Base-by-base conservation (phyloP, 208 protist species). In the Endotrypanum monterogeii region DNA sequence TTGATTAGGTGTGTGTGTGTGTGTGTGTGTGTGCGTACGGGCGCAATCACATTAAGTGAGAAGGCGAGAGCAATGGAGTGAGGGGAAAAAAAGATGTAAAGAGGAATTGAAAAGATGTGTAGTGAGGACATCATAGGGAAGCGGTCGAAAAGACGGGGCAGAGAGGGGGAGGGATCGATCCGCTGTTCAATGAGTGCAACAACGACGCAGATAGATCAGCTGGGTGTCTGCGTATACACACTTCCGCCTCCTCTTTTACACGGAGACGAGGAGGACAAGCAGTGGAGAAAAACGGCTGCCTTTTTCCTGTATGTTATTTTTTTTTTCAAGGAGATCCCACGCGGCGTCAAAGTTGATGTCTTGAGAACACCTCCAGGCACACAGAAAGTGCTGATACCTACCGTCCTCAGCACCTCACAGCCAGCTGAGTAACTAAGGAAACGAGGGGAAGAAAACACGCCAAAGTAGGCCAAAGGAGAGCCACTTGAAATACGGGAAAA, bases 91-190 rank as follows among this genome's bases (percentile, higher is more conserved):
- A 11, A 56, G 44, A 28, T 28, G 48, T 35, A 32, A 23, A 55
- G 25, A 23, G 55, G 11, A 9, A 39, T n/a, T n/a, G n/a, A n/a
- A n/a, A n/a, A n/a, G n/a, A n/a, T n/a, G n/a, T n/a, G n/a, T n/a
- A n/a, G n/a, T n/a, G n/a, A n/a, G n/a, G 65, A 3, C n/a, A 54
- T 11, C 48, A 70, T 57, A n/a, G 46, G 55, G 39, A 28, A 65
- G 46, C 20, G 37, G n/a, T 11, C 35, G n/a, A 48, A 65, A n/a
- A 14, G 60, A n/a, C n/a, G 35, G 18, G 39, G 37, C 60, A 28
- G 32, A 23, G 44, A 1, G 44, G 44, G 44, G 44, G 23, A 35
- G 60, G 41, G 41, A 23, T 6, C 60, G 25, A 32, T 5, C 20
- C 37, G 44, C 50, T 35, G 44, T 44, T 0, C 25, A 48, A 44